Percentiles rank a stretch among this genome's conserved stretches.
phyloP scores from a whole-genome alignment of 768 basidiomycete species.

The Lentinula lateritia region DNA sequence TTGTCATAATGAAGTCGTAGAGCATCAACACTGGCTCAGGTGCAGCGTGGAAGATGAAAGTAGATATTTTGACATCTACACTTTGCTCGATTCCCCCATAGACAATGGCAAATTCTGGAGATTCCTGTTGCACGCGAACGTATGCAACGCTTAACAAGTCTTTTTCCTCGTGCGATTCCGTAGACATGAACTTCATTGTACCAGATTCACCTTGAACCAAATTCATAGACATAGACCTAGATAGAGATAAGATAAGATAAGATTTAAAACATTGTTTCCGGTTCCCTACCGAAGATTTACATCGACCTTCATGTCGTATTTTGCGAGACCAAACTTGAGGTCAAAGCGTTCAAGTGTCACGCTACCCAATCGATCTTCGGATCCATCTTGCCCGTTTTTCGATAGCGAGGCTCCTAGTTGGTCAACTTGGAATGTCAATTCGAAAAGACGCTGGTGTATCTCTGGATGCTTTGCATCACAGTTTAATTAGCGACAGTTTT shows the following conservation, averaged over 20 bases:
- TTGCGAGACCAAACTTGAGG: conserved; percentile 66
- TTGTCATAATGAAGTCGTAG: conserved; percentile 97
- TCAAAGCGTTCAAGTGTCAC: conserved; percentile 75
- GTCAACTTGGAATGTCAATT: conserved; percentile 85
- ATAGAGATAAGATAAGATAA: background rate
- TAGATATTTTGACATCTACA: conserved; percentile 83
- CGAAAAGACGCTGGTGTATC: conserved; percentile 59
- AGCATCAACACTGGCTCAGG: conserved; percentile 87
- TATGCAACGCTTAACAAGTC: conserved; percentile 82
- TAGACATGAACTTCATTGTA: conserved; percentile 63
- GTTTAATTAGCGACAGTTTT: background rate
- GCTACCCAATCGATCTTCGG: conserved; percentile 74
- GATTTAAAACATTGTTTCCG: conserved; percentile 6
- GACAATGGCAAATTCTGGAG: conserved; percentile 76
- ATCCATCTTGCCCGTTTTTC: conserved; percentile 54
- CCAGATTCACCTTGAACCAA: conserved; percentile 50
- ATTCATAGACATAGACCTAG: conserved; percentile 73
- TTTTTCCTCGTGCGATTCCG: conserved; percentile 33
- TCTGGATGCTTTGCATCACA: conserved; percentile 27
- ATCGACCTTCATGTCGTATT: conserved; percentile 84
- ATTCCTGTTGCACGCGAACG: conserved; percentile 70
- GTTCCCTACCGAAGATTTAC: conserved; percentile 61
- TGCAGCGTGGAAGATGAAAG: conserved; percentile 81
- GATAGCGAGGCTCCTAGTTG: conserved; percentile 74
- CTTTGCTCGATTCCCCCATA: conserved; percentile 87